Evolutionary conservation across 495 filamentous ascomycete species (phyloP), one percentile per base, ranked within the genome.

Genomic region (Aspergillus baeticus): DNA sequence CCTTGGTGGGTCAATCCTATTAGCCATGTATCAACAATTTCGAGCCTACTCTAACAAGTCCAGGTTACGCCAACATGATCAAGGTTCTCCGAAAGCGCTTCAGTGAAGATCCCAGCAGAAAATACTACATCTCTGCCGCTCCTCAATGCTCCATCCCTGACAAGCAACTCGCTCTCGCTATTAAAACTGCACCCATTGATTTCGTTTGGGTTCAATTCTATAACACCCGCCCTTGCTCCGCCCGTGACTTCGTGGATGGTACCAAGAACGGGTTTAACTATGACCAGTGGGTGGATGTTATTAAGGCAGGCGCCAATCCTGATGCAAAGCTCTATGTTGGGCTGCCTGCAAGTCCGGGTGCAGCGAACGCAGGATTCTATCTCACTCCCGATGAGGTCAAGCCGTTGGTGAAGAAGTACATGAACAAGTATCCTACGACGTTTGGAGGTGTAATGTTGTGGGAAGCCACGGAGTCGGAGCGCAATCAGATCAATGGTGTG

Each of bases 371-470:
- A 1, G 57, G 66, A 0, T 77, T 64, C 53, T 85, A 84, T 61
- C 60, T 86, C 10, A 68, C 70, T 1, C 75, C 79, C 0, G 60
- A 61, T 0, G 78, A 87, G 54, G 80, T 75, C 15, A 62, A 69
- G 34, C 60, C 64, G 15, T 52, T 90, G 46, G 71, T 86, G 23
- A 51, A 69, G 1, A 68, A 72, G 34, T 85, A 81, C 62, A 74
- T 80, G 58, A 69, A 60, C 18, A 59, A 69, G n/a, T 78, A 79
- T 54, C 69, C 78, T 1, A 45, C 72, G 5, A 74, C 70, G 5
- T 90, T 91, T 57, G 87, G 86, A 48, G 88, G 88, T 67, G 74
- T 90, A 14, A 86, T 88, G 81, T 60, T 91, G 8, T 91, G 85
- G 84, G 88, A 90, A 37, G 87, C 87, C 6, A 84, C 84, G 0